Percentiles rank a stretch among this genome's conserved stretches.
Evolutionary conservation across 2,329 filamentous ascomycete genomes (phyloP).

Genomic region (Fusarium pseudonygamai): DNA sequence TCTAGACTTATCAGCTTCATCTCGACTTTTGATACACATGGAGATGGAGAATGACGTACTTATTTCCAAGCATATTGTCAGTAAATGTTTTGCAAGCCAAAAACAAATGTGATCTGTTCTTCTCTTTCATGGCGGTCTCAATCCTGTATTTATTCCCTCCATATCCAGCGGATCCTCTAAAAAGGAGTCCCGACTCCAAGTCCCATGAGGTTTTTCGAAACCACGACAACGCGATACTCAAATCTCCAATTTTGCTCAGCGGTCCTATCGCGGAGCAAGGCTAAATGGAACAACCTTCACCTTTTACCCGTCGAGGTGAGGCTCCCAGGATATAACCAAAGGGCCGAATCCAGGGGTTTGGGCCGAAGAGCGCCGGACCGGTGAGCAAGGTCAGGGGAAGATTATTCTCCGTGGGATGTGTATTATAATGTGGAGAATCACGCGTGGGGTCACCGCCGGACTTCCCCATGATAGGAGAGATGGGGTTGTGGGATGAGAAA

Average conservation of each 20-base stretch:
- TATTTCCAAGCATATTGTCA: conserved; percentile 18
- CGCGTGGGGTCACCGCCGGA: conserved; percentile 1
- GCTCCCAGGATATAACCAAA: background rate
- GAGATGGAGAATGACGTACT: background rate
- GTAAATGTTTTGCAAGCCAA: background rate
- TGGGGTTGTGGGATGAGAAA: background rate
- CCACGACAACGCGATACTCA: background rate
- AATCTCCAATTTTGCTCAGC: background rate
- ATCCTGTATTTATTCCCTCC: background rate
- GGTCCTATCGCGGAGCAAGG: conserved; percentile 22
- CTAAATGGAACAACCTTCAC: background rate
- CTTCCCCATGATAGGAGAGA: background rate
- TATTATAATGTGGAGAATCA: background rate
- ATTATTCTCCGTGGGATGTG: background rate
- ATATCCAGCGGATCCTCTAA: background rate
- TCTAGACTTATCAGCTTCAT: conserved; percentile 36
- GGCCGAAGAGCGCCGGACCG: conserved; percentile 17
- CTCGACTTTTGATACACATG: too few species aligned
- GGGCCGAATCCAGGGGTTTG: background rate
- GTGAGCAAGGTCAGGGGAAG: background rate
- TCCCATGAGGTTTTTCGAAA: background rate
- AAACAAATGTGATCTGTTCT: background rate
- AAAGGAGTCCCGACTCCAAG: background rate
- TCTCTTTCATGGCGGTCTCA: background rate
- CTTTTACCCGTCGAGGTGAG: conserved; percentile 20